These are phyloP conservation scores for Hypoxylon lienhwacheense DNA, from an alignment of 495 filamentous ascomycete genomes.

Conservation along the genomic window DNA sequence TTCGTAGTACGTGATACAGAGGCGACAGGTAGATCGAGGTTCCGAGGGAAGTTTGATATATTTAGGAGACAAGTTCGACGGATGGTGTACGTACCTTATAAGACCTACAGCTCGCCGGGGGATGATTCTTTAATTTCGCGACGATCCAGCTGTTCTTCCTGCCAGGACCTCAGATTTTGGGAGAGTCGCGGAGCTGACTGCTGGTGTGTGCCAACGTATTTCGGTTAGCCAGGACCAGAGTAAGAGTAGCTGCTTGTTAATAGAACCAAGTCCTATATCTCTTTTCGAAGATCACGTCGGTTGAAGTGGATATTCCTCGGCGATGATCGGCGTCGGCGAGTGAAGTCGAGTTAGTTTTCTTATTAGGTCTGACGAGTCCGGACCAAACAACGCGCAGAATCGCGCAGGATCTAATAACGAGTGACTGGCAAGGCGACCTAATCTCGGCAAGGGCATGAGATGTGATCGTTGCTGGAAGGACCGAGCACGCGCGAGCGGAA, in stretches of 20 bases:
- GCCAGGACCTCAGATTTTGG: not conserved
- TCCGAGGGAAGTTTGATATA: not conserved
- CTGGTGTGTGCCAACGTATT: not conserved
- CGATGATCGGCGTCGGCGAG: not conserved
- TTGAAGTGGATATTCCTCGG: not conserved
- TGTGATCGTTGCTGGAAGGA: constrained; percentile 16
- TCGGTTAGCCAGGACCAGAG: not conserved
- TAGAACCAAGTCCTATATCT: not conserved
- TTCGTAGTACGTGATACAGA: constrained; percentile 1
- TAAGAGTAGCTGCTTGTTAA: not conserved
- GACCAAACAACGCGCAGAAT: constrained; percentile 5
- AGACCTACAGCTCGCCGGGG: constrained; percentile 6
- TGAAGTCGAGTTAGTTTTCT: constrained; percentile 1
- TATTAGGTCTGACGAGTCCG: not conserved
- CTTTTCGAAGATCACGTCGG: not conserved
- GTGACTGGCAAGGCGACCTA: constrained; percentile 31
- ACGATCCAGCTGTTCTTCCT: not conserved
- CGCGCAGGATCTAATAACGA: constrained; percentile 36
- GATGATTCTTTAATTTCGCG: not conserved
- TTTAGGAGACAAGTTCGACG: not conserved
- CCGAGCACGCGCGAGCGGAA: constrained; percentile 14
- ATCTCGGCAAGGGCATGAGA: constrained; percentile 33
- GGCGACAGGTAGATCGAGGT: not conserved
- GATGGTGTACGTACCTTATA: constrained; percentile 14
- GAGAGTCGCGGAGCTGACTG: not conserved